Percentiles rank a stretch among this genome's conserved stretches.
phyloP scores from a whole-genome alignment of 2,329 filamentous ascomycete species.

The Ascochyta viciae-villosae region DNA sequence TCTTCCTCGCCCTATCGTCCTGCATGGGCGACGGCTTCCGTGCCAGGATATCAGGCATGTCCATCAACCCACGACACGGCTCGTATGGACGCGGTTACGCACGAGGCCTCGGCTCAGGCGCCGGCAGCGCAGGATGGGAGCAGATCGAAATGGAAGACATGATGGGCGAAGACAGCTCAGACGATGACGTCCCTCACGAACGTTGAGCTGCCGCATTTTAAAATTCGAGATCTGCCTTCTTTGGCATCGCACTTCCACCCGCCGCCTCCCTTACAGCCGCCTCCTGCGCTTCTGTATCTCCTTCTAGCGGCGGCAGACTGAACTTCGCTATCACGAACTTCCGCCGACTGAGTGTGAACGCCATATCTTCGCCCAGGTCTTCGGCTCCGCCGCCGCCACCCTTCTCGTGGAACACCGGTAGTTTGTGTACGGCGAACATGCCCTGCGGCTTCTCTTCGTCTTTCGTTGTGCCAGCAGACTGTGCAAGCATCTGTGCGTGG shows the following conservation, averaged over 20 bases:
- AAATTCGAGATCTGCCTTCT: conserved; percentile 72
- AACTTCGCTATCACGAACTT: conserved; percentile 88
- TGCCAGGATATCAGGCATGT: conserved; percentile 51
- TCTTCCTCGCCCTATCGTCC: conserved; percentile 62
- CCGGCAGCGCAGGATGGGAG: conserved; percentile 63
- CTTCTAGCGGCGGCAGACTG: conserved; percentile 85
- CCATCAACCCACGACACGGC: conserved; percentile 51
- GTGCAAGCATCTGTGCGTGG: conserved; percentile 58
- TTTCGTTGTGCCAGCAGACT: conserved; percentile 59
- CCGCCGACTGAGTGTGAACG: conserved; percentile 84
- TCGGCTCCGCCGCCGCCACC: conserved; percentile 75
- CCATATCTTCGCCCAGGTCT: conserved; percentile 80
- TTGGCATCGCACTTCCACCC: conserved; percentile 60
- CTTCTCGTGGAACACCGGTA: conserved; percentile 87
- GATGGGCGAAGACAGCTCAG: conserved; percentile 54
- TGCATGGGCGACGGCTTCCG: conserved; percentile 63
- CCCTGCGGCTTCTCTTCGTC: conserved; percentile 83
- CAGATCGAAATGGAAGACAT: conserved; percentile 70
- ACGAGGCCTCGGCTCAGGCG: conserved; percentile 61
- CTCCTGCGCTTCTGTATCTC: conserved; percentile 70
- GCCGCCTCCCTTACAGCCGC: conserved; percentile 46
- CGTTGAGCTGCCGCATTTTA: conserved; percentile 19
- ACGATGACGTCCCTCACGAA: conserved; percentile 24
- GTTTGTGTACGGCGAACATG: conserved; percentile 79
- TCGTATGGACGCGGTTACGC: conserved; percentile 65